These are phyloP conservation scores for Mycena vitilis DNA, from an alignment of 768 basidiomycete species.

Conservation along the genomic window DNA sequence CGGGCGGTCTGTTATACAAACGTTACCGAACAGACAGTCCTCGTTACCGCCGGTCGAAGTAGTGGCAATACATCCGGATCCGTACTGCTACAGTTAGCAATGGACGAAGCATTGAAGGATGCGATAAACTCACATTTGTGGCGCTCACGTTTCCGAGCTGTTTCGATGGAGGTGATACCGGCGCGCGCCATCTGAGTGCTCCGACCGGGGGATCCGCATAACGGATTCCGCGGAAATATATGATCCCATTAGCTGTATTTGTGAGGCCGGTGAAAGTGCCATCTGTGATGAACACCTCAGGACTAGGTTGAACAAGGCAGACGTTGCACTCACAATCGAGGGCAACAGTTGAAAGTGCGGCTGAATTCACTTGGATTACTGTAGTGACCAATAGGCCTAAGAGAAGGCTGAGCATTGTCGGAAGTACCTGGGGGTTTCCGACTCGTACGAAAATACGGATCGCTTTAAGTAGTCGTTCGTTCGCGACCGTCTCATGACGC, in stretches of 20 bases:
- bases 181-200: constrained; percentile 53
- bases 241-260: constrained; percentile 46
- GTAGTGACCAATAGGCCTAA: background rate
- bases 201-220: constrained; percentile 58
- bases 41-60: constrained; percentile 49
- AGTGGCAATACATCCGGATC: constrained; percentile 48
- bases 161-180: constrained; percentile 51
- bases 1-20: constrained; percentile 25
- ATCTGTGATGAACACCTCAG: constrained; percentile 41
- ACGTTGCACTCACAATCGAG: constrained; percentile 41
- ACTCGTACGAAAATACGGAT: too few relatives aligned
- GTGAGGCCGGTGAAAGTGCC: constrained; percentile 50
- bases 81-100: constrained; percentile 43
- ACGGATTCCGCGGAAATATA: constrained; percentile 54
- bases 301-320: background rate
- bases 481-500: too few relatives aligned
- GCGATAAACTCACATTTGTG: constrained; percentile 41
- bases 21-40: constrained; percentile 59
- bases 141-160: constrained; percentile 52
- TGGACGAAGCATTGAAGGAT: background rate
- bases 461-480: too few relatives aligned
- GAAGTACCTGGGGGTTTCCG: too few relatives aligned
- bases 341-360: constrained; percentile 31
- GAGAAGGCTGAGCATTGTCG: background rate
- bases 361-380: background rate